Conservation (phyloP, 2,329 filamentous ascomycete genomes). For the Exophiala sp. region DNA sequence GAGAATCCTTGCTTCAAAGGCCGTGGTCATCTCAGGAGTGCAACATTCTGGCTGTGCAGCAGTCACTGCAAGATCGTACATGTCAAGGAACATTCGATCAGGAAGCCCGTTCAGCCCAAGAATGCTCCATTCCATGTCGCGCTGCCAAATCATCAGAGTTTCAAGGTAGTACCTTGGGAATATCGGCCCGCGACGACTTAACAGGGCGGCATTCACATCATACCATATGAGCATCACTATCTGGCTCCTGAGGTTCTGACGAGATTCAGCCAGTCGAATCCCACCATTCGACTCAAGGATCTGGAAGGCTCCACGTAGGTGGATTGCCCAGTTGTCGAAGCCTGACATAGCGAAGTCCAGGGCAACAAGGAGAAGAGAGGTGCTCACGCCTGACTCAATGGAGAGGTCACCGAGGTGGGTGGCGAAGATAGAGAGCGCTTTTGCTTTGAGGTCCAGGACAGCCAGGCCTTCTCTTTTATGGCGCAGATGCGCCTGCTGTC, state of each 20-base stretch:
- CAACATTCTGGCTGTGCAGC: constrained; percentile 7
- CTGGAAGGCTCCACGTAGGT: constrained; percentile 18
- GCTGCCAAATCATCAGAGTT: constrained; percentile 20
- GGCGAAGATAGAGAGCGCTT: constrained; percentile 19
- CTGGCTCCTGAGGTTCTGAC: constrained; percentile 18
- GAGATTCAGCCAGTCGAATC: constrained; percentile 17
- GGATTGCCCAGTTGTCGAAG: constrained; percentile 20
- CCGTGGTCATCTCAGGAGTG: not conserved
- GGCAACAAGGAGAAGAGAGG: constrained; percentile 18
- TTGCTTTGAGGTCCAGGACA: constrained; percentile 18
- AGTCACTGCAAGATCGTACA: constrained; percentile 17
- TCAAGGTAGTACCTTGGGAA: constrained; percentile 20
- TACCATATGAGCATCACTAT: constrained; percentile 26
- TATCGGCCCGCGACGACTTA: constrained; percentile 18
- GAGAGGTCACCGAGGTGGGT: constrained; percentile 17
- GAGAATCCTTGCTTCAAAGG: constrained; percentile 10
- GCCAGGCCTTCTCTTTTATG: constrained; percentile 13
- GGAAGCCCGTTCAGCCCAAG: constrained; percentile 24
- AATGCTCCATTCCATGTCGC: constrained; percentile 25
- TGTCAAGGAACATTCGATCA: constrained; percentile 22
- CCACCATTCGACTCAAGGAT: constrained; percentile 23
- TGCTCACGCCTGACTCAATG: constrained; percentile 19
- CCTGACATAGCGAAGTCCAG: constrained; percentile 23
- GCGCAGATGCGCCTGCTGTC: constrained; percentile 21
- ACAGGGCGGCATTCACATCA: constrained; percentile 17